Evolutionary conservation across 805 yeast species (phyloP).

Genomic region (Wickerhamia fluorescens): DNA sequence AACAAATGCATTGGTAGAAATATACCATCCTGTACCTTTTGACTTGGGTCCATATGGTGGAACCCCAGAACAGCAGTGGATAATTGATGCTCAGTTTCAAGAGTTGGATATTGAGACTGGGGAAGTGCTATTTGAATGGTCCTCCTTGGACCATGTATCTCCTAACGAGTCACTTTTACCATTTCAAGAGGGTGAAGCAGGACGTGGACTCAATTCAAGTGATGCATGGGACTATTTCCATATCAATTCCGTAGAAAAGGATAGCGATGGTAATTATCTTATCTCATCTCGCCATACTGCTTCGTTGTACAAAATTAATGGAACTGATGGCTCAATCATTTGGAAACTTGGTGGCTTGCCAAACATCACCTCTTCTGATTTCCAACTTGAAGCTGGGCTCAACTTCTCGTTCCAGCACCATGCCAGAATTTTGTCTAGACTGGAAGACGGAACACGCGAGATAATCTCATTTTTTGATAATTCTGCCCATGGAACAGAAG

Average conservation of each 20-base stretch:
- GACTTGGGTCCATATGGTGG: constrained; percentile 23
- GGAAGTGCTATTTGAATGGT: constrained; percentile 28
- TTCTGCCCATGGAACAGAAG: constrained; percentile 30
- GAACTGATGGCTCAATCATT: constrained; percentile 26
- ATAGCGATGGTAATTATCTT: constrained; percentile 24
- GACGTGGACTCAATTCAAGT: constrained; percentile 23
- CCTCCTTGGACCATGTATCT: constrained; percentile 25
- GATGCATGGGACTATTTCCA: constrained; percentile 37
- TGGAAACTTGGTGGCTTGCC: constrained; percentile 28
- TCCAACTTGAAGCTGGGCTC: constrained; percentile 12
- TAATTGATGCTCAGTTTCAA: constrained; percentile 27
- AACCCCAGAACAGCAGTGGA: constrained; percentile 22
- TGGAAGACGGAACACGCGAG: constrained; percentile 17
- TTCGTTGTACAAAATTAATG: constrained; percentile 26
- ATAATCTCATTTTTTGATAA: constrained; percentile 30
- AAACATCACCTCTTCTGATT: constrained; percentile 10
- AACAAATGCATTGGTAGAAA: constrained; percentile 22
- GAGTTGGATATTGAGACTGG: constrained; percentile 30
- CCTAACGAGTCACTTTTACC: constrained; percentile 25
- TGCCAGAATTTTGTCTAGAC: constrained; percentile 20
- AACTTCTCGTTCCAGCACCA: constrained; percentile 32
- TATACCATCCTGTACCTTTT: constrained; percentile 24
- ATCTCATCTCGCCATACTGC: constrained; percentile 30
- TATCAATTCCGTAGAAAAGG: constrained; percentile 33
- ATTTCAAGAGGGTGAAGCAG: constrained; percentile 24